Base-by-base conservation (phyloP, 2,329 filamentous ascomycete genomes). In the Pyrenophora graminea region DNA sequence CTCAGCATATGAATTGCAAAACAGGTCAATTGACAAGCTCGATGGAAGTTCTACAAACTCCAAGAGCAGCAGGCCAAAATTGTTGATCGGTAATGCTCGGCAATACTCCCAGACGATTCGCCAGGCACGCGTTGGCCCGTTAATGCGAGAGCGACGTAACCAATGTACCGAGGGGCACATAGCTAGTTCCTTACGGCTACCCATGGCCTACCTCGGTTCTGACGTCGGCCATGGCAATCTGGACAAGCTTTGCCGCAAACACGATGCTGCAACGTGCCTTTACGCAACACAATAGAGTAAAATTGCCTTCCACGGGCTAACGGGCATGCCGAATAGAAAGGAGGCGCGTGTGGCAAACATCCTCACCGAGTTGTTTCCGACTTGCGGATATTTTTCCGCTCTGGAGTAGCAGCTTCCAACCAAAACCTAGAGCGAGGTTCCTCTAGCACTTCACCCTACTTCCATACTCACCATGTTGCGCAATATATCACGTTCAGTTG, bases 401-500 rank as follows among this genome's bases (percentile, higher is more conserved):
- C 4, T 33, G 19, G 27, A 39, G 23, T 38, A 31, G n/a, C 37
- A 36, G 43, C 49, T 45, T 18, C 30, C 25, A 47, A 31, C 39
- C 41, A 23, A 45, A 34, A 46, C 39, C 49, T 41, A 59, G 48
- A 49, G 40, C 33, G 10, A 23, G 27, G 42, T 19, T 38, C 49
- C 45, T 55, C 45, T 47, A 39, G 45, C 4, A 6, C 23, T 25
- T 57, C 33, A 23, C 38, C 41, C 36, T 32, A 8, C 23, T 36
- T 32, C 45, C 34, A 45, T 45, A 43, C 47, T 54, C 60, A 59
- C 58, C 43, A 76, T 76, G 73, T 55, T 76, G 32, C 72, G 73
- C 46, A 73, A 67, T 51, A 62, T 68, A 34, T 63, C 69, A 37
- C 70, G 72, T 55, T 66, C 69, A 39, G 56, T 73, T 45, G 66